Evolutionary conservation across 768 basidiomycete species (phyloP).

Genomic region (Termitomyces sp.): DNA sequence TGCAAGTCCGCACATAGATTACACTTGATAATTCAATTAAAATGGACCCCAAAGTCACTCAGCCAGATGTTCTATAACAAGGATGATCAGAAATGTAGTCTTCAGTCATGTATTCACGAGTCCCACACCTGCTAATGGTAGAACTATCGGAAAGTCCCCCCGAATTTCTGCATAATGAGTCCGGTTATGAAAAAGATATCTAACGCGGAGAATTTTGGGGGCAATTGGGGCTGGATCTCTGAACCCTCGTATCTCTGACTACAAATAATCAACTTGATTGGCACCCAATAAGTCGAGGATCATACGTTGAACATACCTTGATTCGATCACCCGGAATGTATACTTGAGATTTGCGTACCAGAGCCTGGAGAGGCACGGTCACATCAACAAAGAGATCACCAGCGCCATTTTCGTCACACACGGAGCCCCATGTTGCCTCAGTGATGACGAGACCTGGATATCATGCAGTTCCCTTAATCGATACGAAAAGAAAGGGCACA

Average conservation of each 20-base stretch:
- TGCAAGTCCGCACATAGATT: not conserved
- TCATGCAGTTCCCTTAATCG: not conserved
- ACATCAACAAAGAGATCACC: constrained; percentile 67
- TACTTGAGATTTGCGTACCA: constrained; percentile 75
- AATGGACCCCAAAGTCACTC: not conserved
- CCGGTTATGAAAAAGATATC: constrained; percentile 71
- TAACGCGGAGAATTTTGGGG: constrained; percentile 63
- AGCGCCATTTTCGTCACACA: constrained; percentile 41
- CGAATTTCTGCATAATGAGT: constrained; percentile 75
- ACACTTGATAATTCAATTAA: too few relatives aligned
- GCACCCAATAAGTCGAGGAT: not conserved
- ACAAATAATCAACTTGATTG: constrained; percentile 6
- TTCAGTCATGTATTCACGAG: not conserved
- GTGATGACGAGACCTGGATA: constrained; percentile 66
- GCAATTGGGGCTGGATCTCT: constrained; percentile 77
- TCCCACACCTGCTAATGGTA: constrained; percentile 68
- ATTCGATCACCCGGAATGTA: constrained; percentile 69
- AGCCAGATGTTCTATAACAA: constrained; percentile 18
- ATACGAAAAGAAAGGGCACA: constrained; percentile 19
- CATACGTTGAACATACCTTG: constrained; percentile 47
- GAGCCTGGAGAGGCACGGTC: constrained; percentile 73
- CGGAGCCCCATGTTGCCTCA: constrained; percentile 68
- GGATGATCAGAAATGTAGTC: not conserved
- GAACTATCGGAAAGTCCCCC: constrained; percentile 62
- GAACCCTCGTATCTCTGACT: constrained; percentile 83